These are phyloP conservation scores for Ceratocystis variospora DNA, from an alignment of 2,329 filamentous ascomycete species.

Conservation along the genomic window DNA sequence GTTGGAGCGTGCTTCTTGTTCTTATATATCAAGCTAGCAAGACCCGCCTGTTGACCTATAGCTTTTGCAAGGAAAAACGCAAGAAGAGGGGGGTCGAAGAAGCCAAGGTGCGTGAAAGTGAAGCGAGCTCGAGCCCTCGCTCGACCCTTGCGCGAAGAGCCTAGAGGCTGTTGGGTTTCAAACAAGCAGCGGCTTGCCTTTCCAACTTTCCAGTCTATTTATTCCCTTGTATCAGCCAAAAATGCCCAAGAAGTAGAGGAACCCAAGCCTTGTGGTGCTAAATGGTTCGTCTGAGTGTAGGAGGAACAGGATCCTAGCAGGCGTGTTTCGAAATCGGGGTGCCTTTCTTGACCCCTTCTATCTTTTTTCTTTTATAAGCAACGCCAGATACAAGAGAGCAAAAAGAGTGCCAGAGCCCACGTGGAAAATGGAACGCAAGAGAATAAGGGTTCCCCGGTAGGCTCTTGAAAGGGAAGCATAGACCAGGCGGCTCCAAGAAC, in stretches of 20 bases:
- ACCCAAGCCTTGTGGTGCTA: neutral
- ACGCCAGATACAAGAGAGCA: neutral
- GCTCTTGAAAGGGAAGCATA: neutral
- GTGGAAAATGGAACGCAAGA: neutral
- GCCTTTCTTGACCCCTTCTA: neutral
- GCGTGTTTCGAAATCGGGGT: slow-evolving; percentile 5
- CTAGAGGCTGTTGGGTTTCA: slow-evolving; percentile 6
- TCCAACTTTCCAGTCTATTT: neutral
- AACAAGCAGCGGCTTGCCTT: neutral
- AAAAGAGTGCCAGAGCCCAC: neutral
- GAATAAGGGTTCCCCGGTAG: neutral
- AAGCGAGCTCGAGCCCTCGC: slow-evolving; percentile 3
- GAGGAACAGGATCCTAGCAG: slow-evolving; percentile 1
- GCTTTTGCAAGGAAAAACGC: neutral
- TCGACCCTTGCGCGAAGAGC: neutral
- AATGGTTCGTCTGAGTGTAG: neutral
- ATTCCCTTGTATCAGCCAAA: slow-evolving; percentile 5
- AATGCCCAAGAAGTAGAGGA: neutral
- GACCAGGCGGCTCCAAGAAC: neutral
- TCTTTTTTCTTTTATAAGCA: neutral
- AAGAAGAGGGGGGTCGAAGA: neutral
- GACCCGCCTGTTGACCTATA: neutral
- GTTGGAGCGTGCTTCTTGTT: slow-evolving; percentile 7
- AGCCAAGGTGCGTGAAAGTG: neutral
- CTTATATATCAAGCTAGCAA: slow-evolving; percentile 5